Base-by-base conservation (phyloP, 1,139 yeast genomes). In the Kodamaea sp. region DNA sequence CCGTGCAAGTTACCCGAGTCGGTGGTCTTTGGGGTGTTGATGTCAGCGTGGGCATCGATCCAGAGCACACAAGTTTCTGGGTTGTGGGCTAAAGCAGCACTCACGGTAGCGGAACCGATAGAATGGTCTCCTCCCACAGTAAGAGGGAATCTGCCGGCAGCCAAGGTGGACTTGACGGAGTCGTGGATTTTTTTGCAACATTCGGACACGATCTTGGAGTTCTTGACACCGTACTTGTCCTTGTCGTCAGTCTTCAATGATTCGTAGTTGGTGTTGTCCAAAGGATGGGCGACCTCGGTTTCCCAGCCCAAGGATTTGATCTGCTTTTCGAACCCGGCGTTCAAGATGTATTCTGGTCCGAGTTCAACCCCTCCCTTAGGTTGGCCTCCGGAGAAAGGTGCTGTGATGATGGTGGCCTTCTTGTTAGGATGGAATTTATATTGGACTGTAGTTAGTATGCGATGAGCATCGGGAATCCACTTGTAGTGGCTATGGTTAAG, bases 41-140 rank as follows among this genome's bases (percentile, higher is more conserved):
- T 82, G 59, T 92, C 98, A 22, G 97, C 97, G 57, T 92, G 98
- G 1, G 98, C 98, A 63, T 92, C 98, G 48, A 92, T 84, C 98
- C 98, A 92, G 45, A 92, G 60, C 31, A 92, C 73, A 54, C 96
- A 88, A 19, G 96, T 89, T 47, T 89, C 87, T 14, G 97, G 96
- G 59, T 85, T 72, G 44, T 79, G 76, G 20, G 77, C 77, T 48
- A 88, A 73, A 29, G 90, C 85, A 9, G 95, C 98, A 24, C 88
- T 73, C 24, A 90, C 83, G 6, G 97, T 89, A 32, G 96, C 96
- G 53, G 92, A 88, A 36, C 96, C 97, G 47, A 92, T 84, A 4
- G 97, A 88, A 61, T 92, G 98, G 63, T 92, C 98, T 36, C 98
- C 98, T 36, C 98, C 98, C 39, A 92, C 62, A 4, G 96, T 89